Evolutionary conservation across 108 stramenopile genomes (phyloP).

Genomic region (Nannochloropsis granulata): DNA sequence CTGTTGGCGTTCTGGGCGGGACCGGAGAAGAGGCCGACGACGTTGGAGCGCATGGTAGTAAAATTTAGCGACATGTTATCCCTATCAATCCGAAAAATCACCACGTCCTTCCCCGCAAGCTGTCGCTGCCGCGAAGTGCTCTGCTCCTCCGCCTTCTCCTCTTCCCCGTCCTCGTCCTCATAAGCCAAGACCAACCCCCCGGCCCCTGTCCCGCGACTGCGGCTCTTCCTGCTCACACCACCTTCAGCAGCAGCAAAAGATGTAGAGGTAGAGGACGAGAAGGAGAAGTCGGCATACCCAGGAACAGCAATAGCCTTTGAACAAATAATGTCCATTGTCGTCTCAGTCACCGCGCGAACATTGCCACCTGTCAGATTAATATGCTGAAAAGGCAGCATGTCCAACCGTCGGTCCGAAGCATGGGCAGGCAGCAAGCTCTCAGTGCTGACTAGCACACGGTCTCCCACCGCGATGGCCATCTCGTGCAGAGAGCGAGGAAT

Average conservation of each 20-base stretch:
- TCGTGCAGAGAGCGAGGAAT: background rate
- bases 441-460: background rate
- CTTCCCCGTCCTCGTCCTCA: background rate
- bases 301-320: background rate
- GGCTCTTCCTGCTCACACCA: background rate
- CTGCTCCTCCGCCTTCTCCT: background rate
- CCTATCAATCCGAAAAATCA: constrained; percentile 12
- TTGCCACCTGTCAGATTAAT: background rate
- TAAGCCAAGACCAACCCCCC: background rate
- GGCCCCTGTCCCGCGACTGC: too few relatives aligned
- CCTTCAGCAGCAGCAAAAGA: background rate
- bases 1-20: constrained; percentile 2
- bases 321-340: background rate
- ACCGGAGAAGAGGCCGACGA: constrained; percentile 8
- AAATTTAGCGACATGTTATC: background rate
- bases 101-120: background rate
- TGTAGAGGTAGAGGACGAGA: background rate
- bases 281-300: background rate
- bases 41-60: constrained; percentile 19
- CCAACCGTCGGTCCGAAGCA: background rate
- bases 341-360: background rate
- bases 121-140: background rate
- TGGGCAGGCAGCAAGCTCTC: background rate
- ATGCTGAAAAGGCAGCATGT: background rate
- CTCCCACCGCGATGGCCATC: background rate